A percentile compares a stretch with the other conserved stretches of the same genome.
Evolutionary conservation across 2,329 filamentous ascomycete species (phyloP).

Genomic region (Claviceps monticola): DNA sequence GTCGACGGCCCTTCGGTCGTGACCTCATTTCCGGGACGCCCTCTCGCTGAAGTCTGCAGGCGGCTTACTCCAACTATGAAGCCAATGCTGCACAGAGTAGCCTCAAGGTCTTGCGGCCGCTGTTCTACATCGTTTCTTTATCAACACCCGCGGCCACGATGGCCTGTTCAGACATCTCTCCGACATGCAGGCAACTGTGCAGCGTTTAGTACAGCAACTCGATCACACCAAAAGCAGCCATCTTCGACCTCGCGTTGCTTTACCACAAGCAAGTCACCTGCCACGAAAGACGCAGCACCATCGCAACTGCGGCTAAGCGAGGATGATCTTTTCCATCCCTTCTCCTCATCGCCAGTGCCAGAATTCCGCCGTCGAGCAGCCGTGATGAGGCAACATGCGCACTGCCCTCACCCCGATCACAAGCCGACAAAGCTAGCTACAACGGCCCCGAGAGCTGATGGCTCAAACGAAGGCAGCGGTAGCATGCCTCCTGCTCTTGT

Average conservation of each 20-base stretch:
- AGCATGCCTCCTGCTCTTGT: constrained; percentile 63
- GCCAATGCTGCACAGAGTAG: constrained; percentile 25
- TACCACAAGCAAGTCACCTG: constrained; percentile 14
- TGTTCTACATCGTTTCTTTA: constrained; percentile 22
- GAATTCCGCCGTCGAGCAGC: constrained; percentile 78
- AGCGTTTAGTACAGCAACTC: constrained; percentile 8
- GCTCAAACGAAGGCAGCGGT: constrained; percentile 39
- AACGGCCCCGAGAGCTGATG: constrained; percentile 50
- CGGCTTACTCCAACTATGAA: constrained; percentile 19
- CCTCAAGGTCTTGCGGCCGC: constrained; percentile 25
- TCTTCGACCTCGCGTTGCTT: constrained; percentile 14
- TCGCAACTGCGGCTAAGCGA: constrained; percentile 36
- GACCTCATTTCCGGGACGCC: neutral
- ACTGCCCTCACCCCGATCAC: constrained; percentile 85
- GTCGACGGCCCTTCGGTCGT: neutral
- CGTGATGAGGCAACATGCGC: constrained; percentile 85
- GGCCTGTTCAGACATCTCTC: constrained; percentile 13
- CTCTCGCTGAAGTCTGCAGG: neutral
- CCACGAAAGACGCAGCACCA: constrained; percentile 16
- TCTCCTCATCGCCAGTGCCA: constrained; percentile 75
- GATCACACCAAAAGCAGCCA: constrained; percentile 7
- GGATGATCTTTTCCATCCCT: constrained; percentile 87
- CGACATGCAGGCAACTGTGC: constrained; percentile 12
- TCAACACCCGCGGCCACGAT: constrained; percentile 14
- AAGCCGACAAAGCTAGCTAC: constrained; percentile 56